phyloP scores from a whole-genome alignment of 129 eudicot species.

The Lonicera japonica region DNA sequence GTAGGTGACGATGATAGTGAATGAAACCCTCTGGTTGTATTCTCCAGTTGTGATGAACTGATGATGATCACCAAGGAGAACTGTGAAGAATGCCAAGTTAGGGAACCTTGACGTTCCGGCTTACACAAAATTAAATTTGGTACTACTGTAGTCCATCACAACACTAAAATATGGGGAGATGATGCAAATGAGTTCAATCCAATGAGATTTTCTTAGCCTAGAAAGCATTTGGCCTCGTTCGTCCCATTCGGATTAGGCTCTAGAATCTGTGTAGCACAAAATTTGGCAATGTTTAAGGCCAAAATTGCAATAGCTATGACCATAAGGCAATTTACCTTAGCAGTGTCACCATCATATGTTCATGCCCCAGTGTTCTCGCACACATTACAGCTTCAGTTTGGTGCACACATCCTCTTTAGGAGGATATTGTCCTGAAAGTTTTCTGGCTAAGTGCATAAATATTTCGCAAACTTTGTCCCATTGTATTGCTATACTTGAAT shows the following conservation, averaged over 20 bases:
- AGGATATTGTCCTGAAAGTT: slow-evolving; percentile 5
- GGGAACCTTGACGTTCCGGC: slow-evolving; percentile 24
- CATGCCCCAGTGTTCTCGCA: slow-evolving; percentile 30
- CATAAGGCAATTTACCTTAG: slow-evolving; percentile 18
- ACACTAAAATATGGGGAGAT: slow-evolving; percentile 30
- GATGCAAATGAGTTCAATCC: slow-evolving; percentile 47
- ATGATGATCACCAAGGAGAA: too few species aligned
- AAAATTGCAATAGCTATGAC: slow-evolving; percentile 25
- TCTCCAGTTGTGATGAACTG: too few species aligned
- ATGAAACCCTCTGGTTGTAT: slow-evolving; percentile 39
- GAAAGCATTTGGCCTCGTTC: slow-evolving; percentile 26
- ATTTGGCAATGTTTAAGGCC: slow-evolving; percentile 30
- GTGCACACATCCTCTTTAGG: slow-evolving; percentile 32
- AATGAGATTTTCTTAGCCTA: slow-evolving; percentile 18
- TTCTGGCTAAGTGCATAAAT: too few species aligned
- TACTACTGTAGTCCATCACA: slow-evolving; percentile 34
- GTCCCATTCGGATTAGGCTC: slow-evolving; percentile 34
- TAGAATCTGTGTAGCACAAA: slow-evolving; percentile 29
- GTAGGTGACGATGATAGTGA: slow-evolving; percentile 29
- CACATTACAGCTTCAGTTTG: slow-evolving; percentile 34
- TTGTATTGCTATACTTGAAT: too few species aligned
- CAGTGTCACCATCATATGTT: slow-evolving; percentile 28
- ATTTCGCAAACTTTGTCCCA: too few species aligned
- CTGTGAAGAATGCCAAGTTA: too few species aligned
- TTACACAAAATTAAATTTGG: slow-evolving; percentile 21